phyloP scores from a whole-genome alignment of 179 eudicot genomes.

The Spergularia azorica region DNA sequence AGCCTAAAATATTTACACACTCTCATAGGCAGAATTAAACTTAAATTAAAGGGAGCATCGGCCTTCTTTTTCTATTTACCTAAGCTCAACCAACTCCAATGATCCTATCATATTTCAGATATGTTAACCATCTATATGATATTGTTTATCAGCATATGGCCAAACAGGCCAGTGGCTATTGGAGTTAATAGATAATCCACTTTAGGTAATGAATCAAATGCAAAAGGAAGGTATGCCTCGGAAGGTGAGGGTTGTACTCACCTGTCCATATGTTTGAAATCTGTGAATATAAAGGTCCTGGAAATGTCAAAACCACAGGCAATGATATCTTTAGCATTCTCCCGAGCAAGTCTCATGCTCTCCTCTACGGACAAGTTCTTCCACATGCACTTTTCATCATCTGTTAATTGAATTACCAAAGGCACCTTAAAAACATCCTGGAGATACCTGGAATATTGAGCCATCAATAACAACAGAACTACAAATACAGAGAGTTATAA shows the following conservation, averaged over 20 bases:
- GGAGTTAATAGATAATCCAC: background rate
- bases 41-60: background rate
- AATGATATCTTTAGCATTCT: conserved; percentile 95
- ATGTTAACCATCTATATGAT: background rate
- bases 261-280: conserved; percentile 95
- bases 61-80: background rate
- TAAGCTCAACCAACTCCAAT: conserved; percentile 2
- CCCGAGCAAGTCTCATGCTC: conserved; percentile 92
- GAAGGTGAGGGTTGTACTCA: conserved; percentile 36
- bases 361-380: conserved; percentile 91
- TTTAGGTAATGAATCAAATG: background rate
- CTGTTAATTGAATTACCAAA: conserved; percentile 93
- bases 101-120: background rate
- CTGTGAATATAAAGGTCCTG: conserved; percentile 84
- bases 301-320: conserved; percentile 96
- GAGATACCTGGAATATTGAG: conserved; percentile 67
- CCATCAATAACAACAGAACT: conserved; percentile 20
- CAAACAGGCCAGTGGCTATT: background rate
- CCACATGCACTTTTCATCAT: conserved; percentile 99
- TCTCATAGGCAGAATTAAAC: background rate
- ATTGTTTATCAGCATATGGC: background rate
- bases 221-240: background rate
- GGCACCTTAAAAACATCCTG: conserved; percentile 99
- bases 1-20: background rate
- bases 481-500: background rate